Evolutionary conservation across 1,139 yeast genomes (phyloP), one percentile per base, ranked within the genome.

Genomic region (Pneumocystis carinii): DNA sequence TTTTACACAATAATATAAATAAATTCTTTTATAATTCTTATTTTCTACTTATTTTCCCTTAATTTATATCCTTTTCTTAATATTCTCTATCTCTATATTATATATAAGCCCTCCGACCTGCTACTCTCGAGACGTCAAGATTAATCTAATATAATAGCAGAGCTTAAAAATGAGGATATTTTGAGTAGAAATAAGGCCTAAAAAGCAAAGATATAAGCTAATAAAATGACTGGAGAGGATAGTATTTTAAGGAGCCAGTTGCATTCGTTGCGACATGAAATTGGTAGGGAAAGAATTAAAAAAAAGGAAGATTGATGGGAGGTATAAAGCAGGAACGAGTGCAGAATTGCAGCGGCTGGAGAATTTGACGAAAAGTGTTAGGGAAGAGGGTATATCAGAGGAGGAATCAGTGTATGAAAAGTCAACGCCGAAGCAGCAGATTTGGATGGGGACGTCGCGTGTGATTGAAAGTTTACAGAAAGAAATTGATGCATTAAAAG

Each of bases 391-490:
- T 1, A 7, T 17, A 7, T 10, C 8, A 17, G 53, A 41, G 27
- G 53, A 41, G 10, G 53, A 41, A 19, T n/a, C 53, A 17, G 27
- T 12, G 27, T 41, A 41, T 17, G 53, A 41, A 17, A 41, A 41
- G 10, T 41, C 53, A 8, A 41, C 53, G 1, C 53, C 53, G 1
- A 19, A 29, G n/a, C 55, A 48, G n/a, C 55, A 48, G 6, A 24
- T 48, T 24, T 48, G 55, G 55, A 48, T 29, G 32, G 55, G 55
- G 5, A 63, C 65, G 3, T 62, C 64, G 19, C 59, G 56, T n/a
- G 57, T 63, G 14, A 62, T 63, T 39, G 65, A 63, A 19, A 62
- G 61, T n/a, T 15, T 63, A n/a, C 65, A 63, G 59, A 58, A 56
- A 10, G 65, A 63, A 55, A 59, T 63, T 24, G 63, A 62, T 38